phyloP scores from a whole-genome alignment of 805 yeast genomes.

The Nakazawaea laoshanensis region DNA sequence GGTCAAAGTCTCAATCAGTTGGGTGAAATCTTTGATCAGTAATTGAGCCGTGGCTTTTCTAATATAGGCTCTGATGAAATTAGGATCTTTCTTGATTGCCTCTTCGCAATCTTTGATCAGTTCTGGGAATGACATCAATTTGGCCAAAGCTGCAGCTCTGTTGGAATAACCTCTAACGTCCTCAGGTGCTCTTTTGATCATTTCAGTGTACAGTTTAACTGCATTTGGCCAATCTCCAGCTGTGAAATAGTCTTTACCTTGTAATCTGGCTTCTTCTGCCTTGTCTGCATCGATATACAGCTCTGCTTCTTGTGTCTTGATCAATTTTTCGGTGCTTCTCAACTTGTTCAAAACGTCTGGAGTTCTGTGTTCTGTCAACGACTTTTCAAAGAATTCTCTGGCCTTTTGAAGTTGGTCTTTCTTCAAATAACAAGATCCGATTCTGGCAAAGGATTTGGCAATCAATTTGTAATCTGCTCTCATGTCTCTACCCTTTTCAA shows the following conservation, averaged over 20 bases:
- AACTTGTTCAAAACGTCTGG: conserved; percentile 87
- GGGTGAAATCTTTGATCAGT: conserved; percentile 80
- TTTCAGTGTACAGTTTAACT: conserved; percentile 89
- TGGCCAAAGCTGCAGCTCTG: conserved; percentile 95
- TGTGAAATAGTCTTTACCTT: conserved; percentile 84
- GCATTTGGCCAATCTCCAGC: conserved; percentile 96
- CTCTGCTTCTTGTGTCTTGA: conserved; percentile 69
- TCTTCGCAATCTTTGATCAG: conserved; percentile 86
- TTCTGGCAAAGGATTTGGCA: conserved; percentile 89
- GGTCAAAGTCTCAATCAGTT: conserved; percentile 74
- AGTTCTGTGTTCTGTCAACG: conserved; percentile 94
- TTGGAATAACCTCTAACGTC: conserved; percentile 96
- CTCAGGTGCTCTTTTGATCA: conserved; percentile 93
- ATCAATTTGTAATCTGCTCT: conserved; percentile 88
- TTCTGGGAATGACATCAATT: conserved; percentile 94
- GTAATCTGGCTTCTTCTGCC: conserved; percentile 91
- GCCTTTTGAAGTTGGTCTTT: conserved; percentile 67
- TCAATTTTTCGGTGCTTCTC: conserved; percentile 78
- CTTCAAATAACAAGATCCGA: conserved; percentile 78
- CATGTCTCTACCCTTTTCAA: conserved; percentile 81
- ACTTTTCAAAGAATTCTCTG: conserved; percentile 72
- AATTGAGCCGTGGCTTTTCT: conserved; percentile 94
- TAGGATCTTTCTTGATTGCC: conserved; percentile 85
- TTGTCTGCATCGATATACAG: conserved; percentile 81
- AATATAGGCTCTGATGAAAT: conserved; percentile 88